phyloP scores from a whole-genome alignment of 768 basidiomycete genomes.

The Naganishia vishniacii region DNA sequence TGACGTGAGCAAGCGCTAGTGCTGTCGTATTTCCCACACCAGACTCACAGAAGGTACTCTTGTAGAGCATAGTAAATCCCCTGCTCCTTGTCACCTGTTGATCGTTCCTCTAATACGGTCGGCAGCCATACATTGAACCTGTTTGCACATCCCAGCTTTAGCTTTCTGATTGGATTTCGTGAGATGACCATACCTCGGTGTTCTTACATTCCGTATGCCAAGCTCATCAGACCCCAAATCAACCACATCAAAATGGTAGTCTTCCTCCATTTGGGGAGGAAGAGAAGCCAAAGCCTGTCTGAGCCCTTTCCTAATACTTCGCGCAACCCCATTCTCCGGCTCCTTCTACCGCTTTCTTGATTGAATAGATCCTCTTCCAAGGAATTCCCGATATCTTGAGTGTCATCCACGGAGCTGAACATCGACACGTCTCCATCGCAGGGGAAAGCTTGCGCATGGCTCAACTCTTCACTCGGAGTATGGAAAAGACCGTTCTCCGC shows the following conservation, averaged over 20 bases:
- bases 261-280: constrained; percentile 42
- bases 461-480: constrained; percentile 26
- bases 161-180: not conserved
- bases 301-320: not conserved
- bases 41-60: constrained; percentile 39
- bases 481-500: constrained; percentile 1
- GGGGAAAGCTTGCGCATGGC: not conserved
- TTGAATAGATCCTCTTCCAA: not conserved
- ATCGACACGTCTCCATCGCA: not conserved
- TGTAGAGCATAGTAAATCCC: constrained; percentile 39
- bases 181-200: no score
- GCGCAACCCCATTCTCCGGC: not conserved
- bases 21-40: not conserved
- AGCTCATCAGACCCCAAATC: constrained; percentile 47
- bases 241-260: constrained; percentile 47
- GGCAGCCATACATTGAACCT: constrained; percentile 49
- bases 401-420: not conserved
- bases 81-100: constrained; percentile 36
- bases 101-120: constrained; percentile 42
- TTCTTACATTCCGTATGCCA: constrained; percentile 28
- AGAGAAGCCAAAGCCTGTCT: constrained; percentile 30
- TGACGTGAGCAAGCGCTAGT: not conserved
- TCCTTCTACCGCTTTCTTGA: no score
- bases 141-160: constrained; percentile 27
- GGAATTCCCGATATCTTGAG: not conserved